Base-by-base conservation (phyloP, 2,329 filamentous ascomycete species). In the Sarocladium kiliense region DNA sequence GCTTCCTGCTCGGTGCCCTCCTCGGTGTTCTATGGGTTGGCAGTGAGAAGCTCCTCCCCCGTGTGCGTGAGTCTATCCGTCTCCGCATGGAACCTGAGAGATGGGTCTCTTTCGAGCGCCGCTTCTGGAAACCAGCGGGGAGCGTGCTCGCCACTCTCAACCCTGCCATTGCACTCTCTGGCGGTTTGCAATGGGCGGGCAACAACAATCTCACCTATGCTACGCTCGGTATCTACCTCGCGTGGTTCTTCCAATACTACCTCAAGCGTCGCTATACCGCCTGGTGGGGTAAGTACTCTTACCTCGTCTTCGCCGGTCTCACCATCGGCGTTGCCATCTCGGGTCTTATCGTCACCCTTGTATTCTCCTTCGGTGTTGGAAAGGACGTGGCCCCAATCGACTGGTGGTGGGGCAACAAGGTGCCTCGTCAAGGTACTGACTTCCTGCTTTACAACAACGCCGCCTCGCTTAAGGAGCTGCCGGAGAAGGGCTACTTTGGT, bases 131-230 rank as follows among this genome's bases (percentile, higher is more conserved):
- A 9, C 64, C 64, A 7, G 44, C 57, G 3, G 58, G 58, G 9
- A 63, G 50, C 19, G 75, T 81, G 1, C 80, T 79, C 23, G 65
- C 67, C 3, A 65, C 65, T 23, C 73, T 78, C 47, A 73, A 74
- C 58, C 71, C 72, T 21, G 63, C 70, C 7, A 76, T 78, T 37
- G 65, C 76, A 9, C 69, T 63, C 11, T 63, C 64, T n/a, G 65
- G 65, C n/a, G 64, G 61, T 9, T 55, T 66, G 7, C 55, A 61
- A 14, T 67, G 65, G 65, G 59, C 65, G 1, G 65, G 65, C 2
- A 63, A 63, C 45, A 62, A 60, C 49, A 67, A 67, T 56, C 61
- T 67, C 12, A 61, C 60, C 5, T 67, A 66, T 37, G 64, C 64
- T 7, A 67, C 65, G n/a, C 58, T 63, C 0, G 62, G 62, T 3